These are phyloP conservation scores for Calycina marina DNA, from an alignment of 2,329 filamentous ascomycete species.

Conservation along the genomic window DNA sequence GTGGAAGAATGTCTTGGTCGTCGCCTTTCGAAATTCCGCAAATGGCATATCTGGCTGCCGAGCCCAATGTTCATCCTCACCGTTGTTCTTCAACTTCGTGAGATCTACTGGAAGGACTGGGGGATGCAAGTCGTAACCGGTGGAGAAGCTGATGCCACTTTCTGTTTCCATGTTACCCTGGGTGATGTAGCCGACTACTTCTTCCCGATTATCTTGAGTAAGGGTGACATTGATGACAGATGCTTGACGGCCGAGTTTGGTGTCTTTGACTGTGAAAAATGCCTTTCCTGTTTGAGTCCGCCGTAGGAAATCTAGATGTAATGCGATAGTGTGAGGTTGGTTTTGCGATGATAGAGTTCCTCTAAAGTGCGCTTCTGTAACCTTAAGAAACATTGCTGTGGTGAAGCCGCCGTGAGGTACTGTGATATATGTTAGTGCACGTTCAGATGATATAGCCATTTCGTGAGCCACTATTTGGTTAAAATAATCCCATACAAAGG, in stretches of 20 bases:
- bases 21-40: slow-evolving; percentile 21
- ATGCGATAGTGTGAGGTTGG: slow-evolving; percentile 46
- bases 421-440: slow-evolving; percentile 21
- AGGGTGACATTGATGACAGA: slow-evolving; percentile 49
- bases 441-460: no score
- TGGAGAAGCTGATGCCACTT: slow-evolving; percentile 38
- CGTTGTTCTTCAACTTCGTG: slow-evolving; percentile 24
- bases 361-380: slow-evolving; percentile 42
- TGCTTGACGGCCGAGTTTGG: slow-evolving; percentile 49
- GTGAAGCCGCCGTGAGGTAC: slow-evolving; percentile 62
- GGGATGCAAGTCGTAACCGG: slow-evolving; percentile 34
- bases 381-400: slow-evolving; percentile 44
- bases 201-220: slow-evolving; percentile 33
- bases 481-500: no score
- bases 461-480: no score
- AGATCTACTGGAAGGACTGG: slow-evolving; percentile 25
- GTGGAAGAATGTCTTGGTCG: slow-evolving; percentile 34
- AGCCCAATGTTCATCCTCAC: slow-evolving; percentile 33
- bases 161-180: slow-evolving; percentile 47
- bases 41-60: slow-evolving; percentile 14
- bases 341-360: slow-evolving; percentile 40
- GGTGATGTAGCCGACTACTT: slow-evolving; percentile 50
- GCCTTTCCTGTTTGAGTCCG: slow-evolving; percentile 44
- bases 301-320: slow-evolving; percentile 52
- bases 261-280: slow-evolving; percentile 41